Evolutionary conservation across 495 filamentous ascomycete species (phyloP).

Genomic region (Lasiosphaeria miniovina): DNA sequence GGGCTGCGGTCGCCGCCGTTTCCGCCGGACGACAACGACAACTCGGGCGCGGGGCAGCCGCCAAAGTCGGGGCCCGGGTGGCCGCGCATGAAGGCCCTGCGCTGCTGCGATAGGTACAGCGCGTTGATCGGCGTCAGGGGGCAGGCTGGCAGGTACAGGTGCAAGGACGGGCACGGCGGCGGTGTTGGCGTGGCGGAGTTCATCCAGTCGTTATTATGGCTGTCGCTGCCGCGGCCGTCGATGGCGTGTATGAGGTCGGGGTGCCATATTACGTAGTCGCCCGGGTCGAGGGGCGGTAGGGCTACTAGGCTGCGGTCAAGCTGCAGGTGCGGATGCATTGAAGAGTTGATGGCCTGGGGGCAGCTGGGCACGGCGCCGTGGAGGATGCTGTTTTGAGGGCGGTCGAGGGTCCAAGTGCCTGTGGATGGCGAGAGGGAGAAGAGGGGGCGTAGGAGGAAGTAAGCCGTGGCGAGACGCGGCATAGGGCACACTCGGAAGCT

Average conservation of each 20-base stretch:
- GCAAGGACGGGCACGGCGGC: slow-evolving; percentile 32
- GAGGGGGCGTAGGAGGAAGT: slow-evolving; percentile 82
- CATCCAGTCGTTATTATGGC: neutral
- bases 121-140: slow-evolving; percentile 79
- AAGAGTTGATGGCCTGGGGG: slow-evolving; percentile 66
- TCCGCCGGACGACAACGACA: too few relatives aligned
- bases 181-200: neutral
- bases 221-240: slow-evolving; percentile 4
- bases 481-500: slow-evolving; percentile 76
- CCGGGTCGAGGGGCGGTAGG: slow-evolving; percentile 68
- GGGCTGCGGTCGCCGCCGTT: too few relatives aligned
- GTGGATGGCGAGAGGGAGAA: slow-evolving; percentile 49
- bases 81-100: slow-evolving; percentile 63
- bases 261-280: slow-evolving; percentile 90
- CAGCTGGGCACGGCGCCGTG: slow-evolving; percentile 75
- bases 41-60: slow-evolving; percentile 50
- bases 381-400: slow-evolving; percentile 51
- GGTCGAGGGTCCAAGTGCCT: slow-evolving; percentile 35
- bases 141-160: slow-evolving; percentile 78
- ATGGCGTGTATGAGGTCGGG: slow-evolving; percentile 54
- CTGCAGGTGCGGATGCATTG: slow-evolving; percentile 73
- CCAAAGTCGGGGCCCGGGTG: slow-evolving; percentile 67
- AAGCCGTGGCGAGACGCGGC: slow-evolving; percentile 71
- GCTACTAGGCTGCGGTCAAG: slow-evolving; percentile 68
- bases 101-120: slow-evolving; percentile 67